Base-by-base conservation (phyloP, 1,284 basidiomycete species). In the Veloboletus limbatus region DNA sequence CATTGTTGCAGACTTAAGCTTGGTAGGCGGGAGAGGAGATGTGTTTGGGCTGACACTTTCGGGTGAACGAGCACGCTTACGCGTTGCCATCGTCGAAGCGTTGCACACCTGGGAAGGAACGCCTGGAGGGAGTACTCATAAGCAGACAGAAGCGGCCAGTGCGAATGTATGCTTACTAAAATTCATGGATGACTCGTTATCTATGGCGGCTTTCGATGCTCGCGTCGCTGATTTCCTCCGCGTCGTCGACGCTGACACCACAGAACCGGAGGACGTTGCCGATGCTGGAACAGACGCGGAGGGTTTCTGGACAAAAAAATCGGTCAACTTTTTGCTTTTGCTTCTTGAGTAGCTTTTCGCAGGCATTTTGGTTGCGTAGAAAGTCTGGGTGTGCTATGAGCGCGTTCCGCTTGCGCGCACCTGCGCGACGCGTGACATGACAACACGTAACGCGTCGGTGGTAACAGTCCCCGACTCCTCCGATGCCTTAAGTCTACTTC, bases 51-150 rank as follows among this genome's bases (percentile, higher is more conserved):
- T 36, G 20, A 30, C 37, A 8, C 18, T 34, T 36, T 60, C 59
- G 11, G 63, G 55, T n/a, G 66, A 67, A 43, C 49, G 65, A 31
- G 55, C 43, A 22, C 59, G 63, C 33, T 65, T 65, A 47, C 58
- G 58, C 30, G 62, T 46, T 22, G 37, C 10, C 24, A 49, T 50
- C 24, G 40, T 42, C 9, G 60, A 51, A 41, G 48, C 22, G 16
- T 35, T 50, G 22, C 45, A 48, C 26, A 35, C 30, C 31, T 48
- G 52, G 14, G 22, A 34, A 26, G 48, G 37, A 22, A 40, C 43
- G 17, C 37, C 60, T 62, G 18, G 24, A 40, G 21, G 20, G n/a
- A 39, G n/a, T n/a, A n/a, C n/a, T n/a, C n/a, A 42, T 61, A 18
- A 57, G 43, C 24, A 39, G 5, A 41, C 8, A 8, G 39, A 27